Evolutionary conservation across 805 yeast species (phyloP), one percentile per base, ranked within the genome.

Genomic region (Myxozyma melibiosi): DNA sequence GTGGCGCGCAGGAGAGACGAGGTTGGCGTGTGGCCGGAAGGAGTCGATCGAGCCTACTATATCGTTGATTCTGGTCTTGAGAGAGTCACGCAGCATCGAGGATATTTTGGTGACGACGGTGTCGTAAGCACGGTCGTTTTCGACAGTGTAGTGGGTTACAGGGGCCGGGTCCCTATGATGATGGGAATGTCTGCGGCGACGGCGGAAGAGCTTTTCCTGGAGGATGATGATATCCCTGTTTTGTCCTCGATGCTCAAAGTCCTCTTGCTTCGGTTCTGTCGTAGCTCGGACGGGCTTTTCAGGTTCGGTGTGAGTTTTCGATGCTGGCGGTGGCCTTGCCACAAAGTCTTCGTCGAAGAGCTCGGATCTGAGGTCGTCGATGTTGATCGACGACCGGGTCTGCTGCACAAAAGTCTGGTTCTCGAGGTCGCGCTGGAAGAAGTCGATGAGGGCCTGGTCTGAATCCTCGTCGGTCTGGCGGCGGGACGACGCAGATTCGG

Each of bases 21-120:
- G 45, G n/a, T 49, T 55, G 31, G 51, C 51, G 9, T 31, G 45
- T 11, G 58, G 58, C 16, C 50, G 40, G 34, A 47, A 25, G 14
- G 30, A 41, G 14, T 55, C 51, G 27, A 55, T 31, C 13, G 46
- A 42, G 16, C 34, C 54, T 1, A 45, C 24, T 38, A 55, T 31
- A 25, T 50, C 53, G 5, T 34, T 45, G n/a, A 51, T 24, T 27
- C 35, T 42, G 38, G n/a, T 31, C 40, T 34, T 1, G 14, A 20
- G 24, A 20, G 9, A 8, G 30, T 4, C 24, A 18, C 24, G 49
- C n/a, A n/a, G n/a, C n/a, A n/a, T n/a, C n/a, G n/a, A n/a, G n/a
- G n/a, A n/a, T n/a, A n/a, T n/a, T n/a, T n/a, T n/a, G n/a, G n/a
- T n/a, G n/a, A 2, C 27, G 27, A 9, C 25, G 4, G 20, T 20